Percentiles rank a stretch among this genome's conserved stretches.
These are phyloP conservation scores for Sarocladiaceae sp. DNA, from an alignment of 2,329 filamentous ascomycete species.

Conservation along the genomic window DNA sequence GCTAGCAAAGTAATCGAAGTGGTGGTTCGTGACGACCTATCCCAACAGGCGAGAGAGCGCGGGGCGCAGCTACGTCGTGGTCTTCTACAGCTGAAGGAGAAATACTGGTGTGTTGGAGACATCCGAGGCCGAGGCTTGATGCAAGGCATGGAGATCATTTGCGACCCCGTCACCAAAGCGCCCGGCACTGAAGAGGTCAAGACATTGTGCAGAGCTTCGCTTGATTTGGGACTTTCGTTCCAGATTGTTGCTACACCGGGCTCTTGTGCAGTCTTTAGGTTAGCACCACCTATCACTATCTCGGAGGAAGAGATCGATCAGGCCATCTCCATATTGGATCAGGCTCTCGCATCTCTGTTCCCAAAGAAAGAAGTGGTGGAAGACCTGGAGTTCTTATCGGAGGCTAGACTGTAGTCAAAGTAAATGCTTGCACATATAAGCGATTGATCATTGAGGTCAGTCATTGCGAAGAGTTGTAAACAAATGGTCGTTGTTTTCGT, in stretches of 20 bases:
- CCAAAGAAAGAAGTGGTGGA: no score
- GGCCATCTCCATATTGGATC: slow-evolving; percentile 45
- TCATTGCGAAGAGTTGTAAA: no score
- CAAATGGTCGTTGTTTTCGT: no score
- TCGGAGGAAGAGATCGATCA: slow-evolving; percentile 37
- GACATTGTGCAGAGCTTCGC: slow-evolving; percentile 36
- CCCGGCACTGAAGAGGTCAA: slow-evolving; percentile 39
- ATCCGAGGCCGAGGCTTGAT: slow-evolving; percentile 47
- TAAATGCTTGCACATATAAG: no score
- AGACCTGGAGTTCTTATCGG: no score
- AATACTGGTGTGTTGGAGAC: slow-evolving; percentile 50
- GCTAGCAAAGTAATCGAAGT: slow-evolving; percentile 52
- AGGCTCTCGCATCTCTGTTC: slow-evolving; percentile 38
- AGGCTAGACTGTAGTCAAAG: no score
- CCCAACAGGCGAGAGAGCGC: slow-evolving; percentile 32
- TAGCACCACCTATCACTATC: slow-evolving; percentile 48
- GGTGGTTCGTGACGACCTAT: slow-evolving; percentile 42
- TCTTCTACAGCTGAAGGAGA: slow-evolving; percentile 37
- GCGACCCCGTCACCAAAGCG: slow-evolving; percentile 35
- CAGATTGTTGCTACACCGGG: slow-evolving; percentile 42
- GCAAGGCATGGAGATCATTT: slow-evolving; percentile 46
- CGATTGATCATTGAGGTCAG: no score
- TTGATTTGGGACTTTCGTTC: slow-evolving; percentile 42
- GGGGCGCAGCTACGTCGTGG: slow-evolving; percentile 39
- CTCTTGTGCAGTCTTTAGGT: slow-evolving; percentile 45